Evolutionary conservation across 108 stramenopile species (phyloP).

Genomic region (Aurantiochytrium sp.): DNA sequence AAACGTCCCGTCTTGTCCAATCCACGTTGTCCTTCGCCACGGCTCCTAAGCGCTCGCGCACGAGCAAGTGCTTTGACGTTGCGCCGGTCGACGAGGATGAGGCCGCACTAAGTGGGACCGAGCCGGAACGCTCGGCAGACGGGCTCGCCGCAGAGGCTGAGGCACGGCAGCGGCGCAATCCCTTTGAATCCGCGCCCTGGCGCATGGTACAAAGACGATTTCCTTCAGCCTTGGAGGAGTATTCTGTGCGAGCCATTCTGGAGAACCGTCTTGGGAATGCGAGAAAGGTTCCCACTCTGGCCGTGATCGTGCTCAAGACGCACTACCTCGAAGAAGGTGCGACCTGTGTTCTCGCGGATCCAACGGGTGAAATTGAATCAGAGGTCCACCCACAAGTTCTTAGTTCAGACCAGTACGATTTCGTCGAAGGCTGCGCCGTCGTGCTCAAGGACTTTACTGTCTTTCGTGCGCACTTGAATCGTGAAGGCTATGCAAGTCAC

Average conservation of each 20-base stretch:
- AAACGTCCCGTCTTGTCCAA: background rate
- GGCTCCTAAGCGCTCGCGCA: background rate
- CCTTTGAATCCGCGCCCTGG: background rate
- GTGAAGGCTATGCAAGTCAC: background rate
- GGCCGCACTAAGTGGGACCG: background rate
- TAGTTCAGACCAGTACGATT: background rate
- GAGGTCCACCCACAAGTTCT: background rate
- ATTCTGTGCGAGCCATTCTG: background rate
- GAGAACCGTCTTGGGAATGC: background rate
- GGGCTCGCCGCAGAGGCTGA: background rate
- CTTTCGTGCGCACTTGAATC: background rate
- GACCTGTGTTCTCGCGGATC: background rate
- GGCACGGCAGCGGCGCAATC: background rate
- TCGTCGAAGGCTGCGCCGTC: background rate
- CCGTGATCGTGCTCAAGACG: background rate
- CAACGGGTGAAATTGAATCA: background rate
- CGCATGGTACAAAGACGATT: background rate
- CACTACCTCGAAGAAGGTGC: slow-evolving; percentile 2
- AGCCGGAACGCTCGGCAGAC: background rate
- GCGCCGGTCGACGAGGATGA: background rate
- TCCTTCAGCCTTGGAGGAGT: background rate
- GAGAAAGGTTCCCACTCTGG: background rate
- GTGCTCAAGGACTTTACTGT: slow-evolving; percentile 9
- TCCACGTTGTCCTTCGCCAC: background rate
- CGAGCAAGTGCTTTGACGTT: background rate